Evolutionary conservation across 2,329 filamentous ascomycete genomes (phyloP), one percentile per base, ranked within the genome.

Genomic region (Thelonectria rubi): DNA sequence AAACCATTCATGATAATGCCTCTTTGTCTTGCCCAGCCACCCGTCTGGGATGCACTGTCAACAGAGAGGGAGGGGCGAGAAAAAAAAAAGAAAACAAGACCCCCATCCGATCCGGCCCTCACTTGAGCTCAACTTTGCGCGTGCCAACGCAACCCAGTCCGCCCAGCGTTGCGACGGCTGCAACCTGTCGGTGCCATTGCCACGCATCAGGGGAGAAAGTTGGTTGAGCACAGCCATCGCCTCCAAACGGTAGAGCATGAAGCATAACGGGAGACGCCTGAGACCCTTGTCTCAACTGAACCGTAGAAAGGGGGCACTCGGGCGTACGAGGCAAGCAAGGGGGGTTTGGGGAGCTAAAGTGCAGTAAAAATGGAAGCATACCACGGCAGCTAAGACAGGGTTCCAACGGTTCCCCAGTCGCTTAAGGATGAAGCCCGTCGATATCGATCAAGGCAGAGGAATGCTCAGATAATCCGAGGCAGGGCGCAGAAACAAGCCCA

Each of bases 321-420:
- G 32, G 46, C 9, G 43, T 17, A 46, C 18, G 18, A 60, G 62
- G 55, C 37, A 47, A 46, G 65, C 58, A 46, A 64, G 63, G 65
- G 63, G 65, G 50, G 70, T 71, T 63, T 53, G 26, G 65, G 63
- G 67, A 40, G 15, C 12, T 26, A 30, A 47, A 54, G 57, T 66
- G 69, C 56, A 66, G 59, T 42, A 65, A 65, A 67, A 64, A 68
- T 65, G 52, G 53, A 59, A 69, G 64, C 67, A 71, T 71, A 71
- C 69, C 69, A 71, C 65, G 55, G 66, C 64, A 66, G 58, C 60
- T 70, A 71, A 71, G 69, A 66, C 69, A 70, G 32, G 66, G 50
- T 55, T 60, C 47, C 45, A 61, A 63, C 59, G 55, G 57, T 62
- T 50, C 62, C 68, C 65, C 68, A 47, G 66, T 62, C 64, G 43